Base-by-base conservation (phyloP, 2,329 filamentous ascomycete genomes). In the Apiospora marii region DNA sequence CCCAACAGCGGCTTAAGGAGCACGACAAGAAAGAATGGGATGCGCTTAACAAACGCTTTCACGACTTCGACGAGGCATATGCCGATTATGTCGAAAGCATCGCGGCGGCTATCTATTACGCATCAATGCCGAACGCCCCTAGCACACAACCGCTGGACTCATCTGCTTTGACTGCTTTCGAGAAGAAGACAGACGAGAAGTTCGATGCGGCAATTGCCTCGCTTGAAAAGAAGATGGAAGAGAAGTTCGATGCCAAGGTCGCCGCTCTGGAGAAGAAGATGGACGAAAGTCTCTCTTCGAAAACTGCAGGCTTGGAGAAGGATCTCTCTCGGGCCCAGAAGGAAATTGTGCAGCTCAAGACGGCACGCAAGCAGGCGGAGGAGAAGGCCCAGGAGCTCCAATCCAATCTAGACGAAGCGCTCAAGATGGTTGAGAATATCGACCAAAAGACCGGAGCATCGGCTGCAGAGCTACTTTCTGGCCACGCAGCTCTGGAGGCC, bases 1-100 rank as follows among this genome's bases (percentile, higher is more conserved):
- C 10, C 48, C 68, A 58, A 16, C 48, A 58, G 10, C 19, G 30
- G 19, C 30, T 49, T 3, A 43, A 30, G 44, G 53, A 71, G 10
- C 37, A 24, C 16, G 67, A 73, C 34, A 30, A 27, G 37, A 67
- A 70, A 12, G 68, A 73, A 6, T 70, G 19, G 43, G 7, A 49
- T 2, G 34, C 22, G 3, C 44, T 67, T 37, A 19, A 22, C 13
- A 22, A 22, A 13, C 27, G 24, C 43, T 64, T 34, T 24, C 8
- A 24, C 53, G 10, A 24, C 1, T 34, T 46, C 10, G 53, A 71
- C 10, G 27, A 71, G 6, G 14, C 16, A 2, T 44, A 48, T 48
- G 37, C 14, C 0, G 51, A 67, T n/a, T 27, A 30, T 30, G 14
- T 67, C 37, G 69, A 71, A 48, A 24, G 2, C 22, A 58, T 58